Conservation (phyloP, 2,329 filamentous ascomycete genomes). For the Emergomyces africanus region DNA sequence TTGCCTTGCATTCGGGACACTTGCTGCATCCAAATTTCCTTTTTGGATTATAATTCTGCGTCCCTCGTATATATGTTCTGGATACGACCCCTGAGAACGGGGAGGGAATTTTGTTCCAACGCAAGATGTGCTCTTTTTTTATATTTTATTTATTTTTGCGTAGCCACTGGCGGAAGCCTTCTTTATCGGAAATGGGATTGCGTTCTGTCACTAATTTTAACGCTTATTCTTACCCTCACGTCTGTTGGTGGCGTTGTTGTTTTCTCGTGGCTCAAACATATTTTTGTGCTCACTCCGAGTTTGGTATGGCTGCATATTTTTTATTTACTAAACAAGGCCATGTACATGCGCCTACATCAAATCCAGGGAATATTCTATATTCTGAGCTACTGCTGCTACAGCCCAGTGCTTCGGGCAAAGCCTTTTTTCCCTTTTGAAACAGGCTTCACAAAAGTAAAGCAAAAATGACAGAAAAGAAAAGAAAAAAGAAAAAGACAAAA, state of each 20-base stretch:
- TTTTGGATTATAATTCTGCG: slow-evolving; percentile 5
- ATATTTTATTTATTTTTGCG: neutral
- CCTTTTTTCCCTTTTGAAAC: neutral
- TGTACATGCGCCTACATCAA: neutral
- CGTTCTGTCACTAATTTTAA: neutral
- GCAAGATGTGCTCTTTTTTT: too few species aligned
- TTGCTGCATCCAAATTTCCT: slow-evolving; percentile 4
- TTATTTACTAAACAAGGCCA: neutral
- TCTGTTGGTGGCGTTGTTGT: neutral
- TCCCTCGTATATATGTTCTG: neutral
- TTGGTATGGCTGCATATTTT: neutral
- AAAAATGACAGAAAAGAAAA: too few species aligned
- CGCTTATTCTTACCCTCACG: neutral
- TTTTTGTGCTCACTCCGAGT: neutral
- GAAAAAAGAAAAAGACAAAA: too few species aligned
- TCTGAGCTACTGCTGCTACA: neutral
- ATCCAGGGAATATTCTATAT: neutral
- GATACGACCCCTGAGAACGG: neutral
- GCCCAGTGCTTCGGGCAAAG: neutral
- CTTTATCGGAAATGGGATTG: neutral
- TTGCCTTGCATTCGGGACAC: neutral
- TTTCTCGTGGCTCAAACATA: neutral
- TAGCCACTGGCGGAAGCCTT: neutral
- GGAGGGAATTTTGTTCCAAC: neutral
- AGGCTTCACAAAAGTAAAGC: neutral